A percentile compares a stretch with the other conserved stretches of the same genome.
Evolutionary conservation across 164 flowering plant species (phyloP).

Genomic region (Aristolochia fimbriata): DNA sequence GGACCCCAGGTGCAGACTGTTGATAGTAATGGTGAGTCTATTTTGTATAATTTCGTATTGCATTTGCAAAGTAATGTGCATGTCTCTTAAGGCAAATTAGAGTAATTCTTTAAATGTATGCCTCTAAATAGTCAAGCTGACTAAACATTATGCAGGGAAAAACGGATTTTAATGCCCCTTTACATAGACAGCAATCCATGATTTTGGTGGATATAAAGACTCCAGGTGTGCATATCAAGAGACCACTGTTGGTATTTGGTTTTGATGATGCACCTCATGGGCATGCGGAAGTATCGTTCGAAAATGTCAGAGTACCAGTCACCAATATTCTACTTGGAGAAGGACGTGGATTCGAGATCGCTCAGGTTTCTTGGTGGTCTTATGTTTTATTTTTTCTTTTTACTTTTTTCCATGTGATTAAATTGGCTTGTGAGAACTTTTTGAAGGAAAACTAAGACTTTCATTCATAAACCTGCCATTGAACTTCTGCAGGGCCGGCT

Average conservation of each 20-base stretch:
- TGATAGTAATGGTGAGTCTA: conserved; percentile 84
- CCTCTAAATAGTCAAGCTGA: background rate
- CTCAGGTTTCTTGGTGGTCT: conserved; percentile 48
- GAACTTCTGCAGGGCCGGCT: conserved; percentile 67
- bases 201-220: conserved; percentile 75
- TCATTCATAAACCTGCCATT: no score
- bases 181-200: conserved; percentile 95
- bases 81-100: no score
- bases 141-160: conserved; percentile 56
- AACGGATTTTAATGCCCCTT: conserved; percentile 68
- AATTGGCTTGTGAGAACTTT: no score
- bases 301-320: conserved; percentile 74
- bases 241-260: conserved; percentile 86
- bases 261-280: conserved; percentile 99
- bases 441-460: background rate
- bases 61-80: no score
- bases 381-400: background rate
- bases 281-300: conserved; percentile 82
- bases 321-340: conserved; percentile 84
- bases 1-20: conserved; percentile 96
- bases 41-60: no score
- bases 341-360: conserved; percentile 98
- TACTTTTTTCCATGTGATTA: no score
- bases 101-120: no score
- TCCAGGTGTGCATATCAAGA: conserved; percentile 64